These are phyloP conservation scores for Inga laurina DNA, from an alignment of 306 rosid genomes.

Conservation along the genomic window DNA sequence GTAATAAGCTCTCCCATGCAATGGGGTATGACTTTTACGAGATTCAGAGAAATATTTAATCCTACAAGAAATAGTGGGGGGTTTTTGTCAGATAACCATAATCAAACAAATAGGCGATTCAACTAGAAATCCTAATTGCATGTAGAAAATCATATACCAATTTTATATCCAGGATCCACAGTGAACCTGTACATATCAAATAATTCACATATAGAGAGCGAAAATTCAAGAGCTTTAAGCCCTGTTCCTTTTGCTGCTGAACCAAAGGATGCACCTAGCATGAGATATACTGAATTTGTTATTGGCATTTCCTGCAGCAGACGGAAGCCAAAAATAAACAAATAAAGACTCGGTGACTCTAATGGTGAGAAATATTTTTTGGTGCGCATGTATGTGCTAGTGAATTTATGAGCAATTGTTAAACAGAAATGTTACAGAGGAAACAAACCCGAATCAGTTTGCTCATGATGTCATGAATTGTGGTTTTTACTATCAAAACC, in stretches of 20 bases:
- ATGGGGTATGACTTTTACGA: conserved; percentile 93
- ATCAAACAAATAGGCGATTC: conserved; percentile 7
- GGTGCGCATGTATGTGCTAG: background rate
- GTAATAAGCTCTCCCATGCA: conserved; percentile 96
- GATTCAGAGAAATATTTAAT: conserved; percentile 98
- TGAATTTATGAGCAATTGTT: background rate
- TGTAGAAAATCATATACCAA: conserved; percentile 56
- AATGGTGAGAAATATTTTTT: background rate
- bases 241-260: conserved; percentile 99
- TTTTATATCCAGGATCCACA: conserved; percentile 97
- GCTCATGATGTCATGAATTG: conserved; percentile 93
- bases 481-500: conserved; percentile 86
- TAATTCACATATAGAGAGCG: conserved; percentile 87
- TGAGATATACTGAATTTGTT: conserved; percentile 85
- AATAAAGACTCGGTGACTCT: background rate
- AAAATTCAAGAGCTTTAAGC: conserved; percentile 98
- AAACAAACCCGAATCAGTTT: conserved; percentile 75
- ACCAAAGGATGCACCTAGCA: conserved; percentile 96
- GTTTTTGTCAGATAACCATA: conserved; percentile 28
- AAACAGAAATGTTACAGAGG: background rate
- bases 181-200: conserved; percentile 99
- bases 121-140: conserved; percentile 23
- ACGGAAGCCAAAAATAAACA: conserved; percentile 26
- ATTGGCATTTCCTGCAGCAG: conserved; percentile 89
- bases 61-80: conserved; percentile 49